phyloP scores from a whole-genome alignment of 1,284 basidiomycete genomes.

The Paramarasmius palmivorus region DNA sequence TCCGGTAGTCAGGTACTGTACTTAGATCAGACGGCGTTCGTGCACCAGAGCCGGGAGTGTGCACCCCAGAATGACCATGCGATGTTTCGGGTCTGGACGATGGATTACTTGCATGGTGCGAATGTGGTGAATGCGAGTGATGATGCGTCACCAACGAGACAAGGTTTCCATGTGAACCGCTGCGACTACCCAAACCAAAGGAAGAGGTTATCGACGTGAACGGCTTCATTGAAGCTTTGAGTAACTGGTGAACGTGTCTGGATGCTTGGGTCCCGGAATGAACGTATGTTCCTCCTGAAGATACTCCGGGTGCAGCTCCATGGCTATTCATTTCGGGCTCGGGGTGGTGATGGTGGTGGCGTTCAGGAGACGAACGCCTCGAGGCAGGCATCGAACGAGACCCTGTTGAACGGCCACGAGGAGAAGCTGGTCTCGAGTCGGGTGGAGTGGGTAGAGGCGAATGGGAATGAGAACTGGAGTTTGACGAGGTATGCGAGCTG shows the following conservation, averaged over 20 bases:
- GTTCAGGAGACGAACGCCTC: conserved; percentile 52
- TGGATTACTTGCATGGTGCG: conserved; percentile 24
- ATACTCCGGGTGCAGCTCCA: too few relatives aligned
- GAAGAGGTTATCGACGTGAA: conserved; percentile 42
- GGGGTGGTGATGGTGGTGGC: conserved; percentile 17
- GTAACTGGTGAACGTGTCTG: conserved; percentile 51
- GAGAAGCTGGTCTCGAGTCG: conserved; percentile 31
- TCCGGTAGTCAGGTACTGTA: conserved; percentile 82
- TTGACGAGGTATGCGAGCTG: conserved; percentile 7
- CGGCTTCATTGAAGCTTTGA: conserved; percentile 65
- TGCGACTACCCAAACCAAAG: conserved; percentile 3
- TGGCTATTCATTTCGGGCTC: conserved; percentile 6
- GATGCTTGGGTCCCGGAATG: conserved; percentile 49
- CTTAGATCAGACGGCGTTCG: conserved; percentile 36
- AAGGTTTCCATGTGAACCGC: conserved; percentile 18
- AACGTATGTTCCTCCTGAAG: conserved; percentile 50
- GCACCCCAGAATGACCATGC: conserved; percentile 22
- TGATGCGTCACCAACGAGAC: conserved; percentile 37
- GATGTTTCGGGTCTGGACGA: conserved; percentile 4
- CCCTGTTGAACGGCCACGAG: conserved; percentile 36
- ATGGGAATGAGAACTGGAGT: background rate
- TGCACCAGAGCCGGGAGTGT: conserved; percentile 46
- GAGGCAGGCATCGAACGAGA: conserved; percentile 25
- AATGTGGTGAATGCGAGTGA: conserved; percentile 26
- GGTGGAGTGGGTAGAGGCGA: conserved; percentile 23